phyloP scores from a whole-genome alignment of 1,139 yeast genomes.

The Pichia sp. region DNA sequence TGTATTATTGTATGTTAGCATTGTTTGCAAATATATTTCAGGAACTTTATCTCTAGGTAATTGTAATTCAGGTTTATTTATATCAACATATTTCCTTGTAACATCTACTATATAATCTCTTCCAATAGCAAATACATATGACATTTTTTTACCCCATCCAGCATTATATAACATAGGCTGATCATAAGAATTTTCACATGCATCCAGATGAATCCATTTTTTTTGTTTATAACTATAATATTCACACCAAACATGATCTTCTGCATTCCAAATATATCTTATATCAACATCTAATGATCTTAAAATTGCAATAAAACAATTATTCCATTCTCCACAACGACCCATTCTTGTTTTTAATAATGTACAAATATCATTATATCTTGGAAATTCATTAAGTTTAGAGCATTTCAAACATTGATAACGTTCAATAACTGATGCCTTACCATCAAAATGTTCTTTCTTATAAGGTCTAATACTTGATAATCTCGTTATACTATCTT shows the following conservation, averaged over 20 bases:
- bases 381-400: slow-evolving; percentile 51
- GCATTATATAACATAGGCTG: slow-evolving; percentile 69
- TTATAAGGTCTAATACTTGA: slow-evolving; percentile 31
- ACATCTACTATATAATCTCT: slow-evolving; percentile 61
- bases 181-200: slow-evolving; percentile 83
- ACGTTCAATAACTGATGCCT: slow-evolving; percentile 50
- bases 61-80: slow-evolving; percentile 38
- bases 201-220: slow-evolving; percentile 85
- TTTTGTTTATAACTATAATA: slow-evolving; percentile 55
- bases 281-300: slow-evolving; percentile 58
- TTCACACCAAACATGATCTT: slow-evolving; percentile 97
- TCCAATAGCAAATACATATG: slow-evolving; percentile 70
- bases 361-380: slow-evolving; percentile 64
- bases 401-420: slow-evolving; percentile 55
- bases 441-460: slow-evolving; percentile 38
- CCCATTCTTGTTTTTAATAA: slow-evolving; percentile 61
- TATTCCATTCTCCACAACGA: slow-evolving; percentile 96
- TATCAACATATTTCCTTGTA: slow-evolving; percentile 55
- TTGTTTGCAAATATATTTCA: slow-evolving; percentile 36
- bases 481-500: slow-evolving; percentile 31
- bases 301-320: slow-evolving; percentile 67
- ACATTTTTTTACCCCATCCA: slow-evolving; percentile 95
- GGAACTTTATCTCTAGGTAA: slow-evolving; percentile 45
- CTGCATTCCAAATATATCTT: slow-evolving; percentile 80
- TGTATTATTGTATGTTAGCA: slow-evolving; percentile 38